These are phyloP conservation scores for Magnaporthiopsis incrustans DNA, from an alignment of 2,329 filamentous ascomycete species.

Conservation along the genomic window DNA sequence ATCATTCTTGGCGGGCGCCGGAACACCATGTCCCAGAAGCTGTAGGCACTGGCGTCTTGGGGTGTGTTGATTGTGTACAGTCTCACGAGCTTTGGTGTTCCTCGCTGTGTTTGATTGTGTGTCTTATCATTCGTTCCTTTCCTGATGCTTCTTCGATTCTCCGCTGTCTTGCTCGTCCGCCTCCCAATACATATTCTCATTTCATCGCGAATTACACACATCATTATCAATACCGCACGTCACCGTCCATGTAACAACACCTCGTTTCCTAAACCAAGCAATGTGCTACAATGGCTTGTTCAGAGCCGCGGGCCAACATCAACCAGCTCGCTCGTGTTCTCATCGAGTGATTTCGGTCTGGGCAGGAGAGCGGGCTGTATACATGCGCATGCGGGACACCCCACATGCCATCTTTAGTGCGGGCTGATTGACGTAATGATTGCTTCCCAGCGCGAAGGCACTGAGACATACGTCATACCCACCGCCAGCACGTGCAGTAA, in stretches of 20 bases:
- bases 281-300: background rate
- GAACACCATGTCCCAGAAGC: background rate
- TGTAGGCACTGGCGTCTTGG: background rate
- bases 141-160: background rate
- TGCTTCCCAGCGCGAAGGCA: too few species aligned
- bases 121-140: too few species aligned
- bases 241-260: background rate
- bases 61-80: too few species aligned
- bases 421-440: background rate
- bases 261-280: too few species aligned
- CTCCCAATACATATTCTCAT: background rate
- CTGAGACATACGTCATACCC: slow-evolving; percentile 7
- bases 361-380: too few species aligned
- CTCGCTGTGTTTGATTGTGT: background rate
- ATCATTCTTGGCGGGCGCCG: slow-evolving; percentile 43
- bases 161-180: background rate
- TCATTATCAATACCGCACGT: background rate
- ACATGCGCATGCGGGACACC: background rate
- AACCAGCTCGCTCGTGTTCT: background rate
- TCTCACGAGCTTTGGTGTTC: background rate
- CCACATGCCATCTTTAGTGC: background rate
- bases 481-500: background rate
- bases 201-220: background rate
- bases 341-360: background rate
- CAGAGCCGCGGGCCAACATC: background rate